Evolutionary conservation across 1,139 yeast genomes (phyloP), one percentile per base, ranked within the genome.

Genomic region (Yamadazyma atlantica): DNA sequence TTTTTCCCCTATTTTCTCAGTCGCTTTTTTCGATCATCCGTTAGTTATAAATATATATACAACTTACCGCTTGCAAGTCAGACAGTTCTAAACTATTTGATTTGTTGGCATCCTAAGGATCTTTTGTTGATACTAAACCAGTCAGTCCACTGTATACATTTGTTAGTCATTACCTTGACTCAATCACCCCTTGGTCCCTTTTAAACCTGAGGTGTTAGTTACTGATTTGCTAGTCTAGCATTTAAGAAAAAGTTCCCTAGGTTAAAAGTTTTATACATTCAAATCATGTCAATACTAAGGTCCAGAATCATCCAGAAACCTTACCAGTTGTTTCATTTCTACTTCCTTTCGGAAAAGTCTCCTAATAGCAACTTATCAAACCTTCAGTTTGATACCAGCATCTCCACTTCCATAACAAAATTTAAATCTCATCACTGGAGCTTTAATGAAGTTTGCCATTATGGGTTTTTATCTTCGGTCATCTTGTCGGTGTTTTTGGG

Each of bases 311-410:
- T 69, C 29, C 69, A 64, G 42, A 64, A 58, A 41, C 73, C 74
- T 24, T 71, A 66, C 53, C 71, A 66, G 49, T 53, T 69, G 39
- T 73, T 77, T 57, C 69, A 73, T 49, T 64, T 64, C 49, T 73
- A 74, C 56, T 80, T 80, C 47, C 69, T 79, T 25, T 69, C 73
- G 53, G 88, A 85, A 49, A 80, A 77, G 53, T 77, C 77, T 17
- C 72, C 78, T 2, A 78, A 78, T 36, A 69, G 74, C 40, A 49
- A 69, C 16, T 60, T 84, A 12, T 70, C 85, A 13, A 76, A 78
- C 45, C 64, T 86, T 42, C 74, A 80, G 39, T 72, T 80, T 40
- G 81, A 83, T 29, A 73, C 83, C 35, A 77, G 79, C 54, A 73
- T 83, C 7, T 62, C 66, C 22, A 55, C 66, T 26, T 68, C 83